Evolutionary conservation across 768 basidiomycete species (phyloP).

Genomic region (Amanita jacksonii): DNA sequence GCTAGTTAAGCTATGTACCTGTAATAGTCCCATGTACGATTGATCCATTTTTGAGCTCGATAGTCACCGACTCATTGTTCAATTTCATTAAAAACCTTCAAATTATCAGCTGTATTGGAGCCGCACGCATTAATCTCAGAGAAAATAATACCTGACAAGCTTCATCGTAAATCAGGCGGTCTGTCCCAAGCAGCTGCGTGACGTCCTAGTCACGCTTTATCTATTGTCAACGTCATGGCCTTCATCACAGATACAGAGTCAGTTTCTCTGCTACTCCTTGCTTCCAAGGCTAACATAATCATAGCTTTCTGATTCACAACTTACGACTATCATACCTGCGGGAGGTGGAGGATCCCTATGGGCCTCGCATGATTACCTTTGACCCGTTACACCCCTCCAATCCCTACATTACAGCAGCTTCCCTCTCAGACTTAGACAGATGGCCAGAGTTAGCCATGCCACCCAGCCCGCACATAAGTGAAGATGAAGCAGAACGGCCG

Average conservation of each 20-base stretch:
- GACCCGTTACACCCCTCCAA: constrained; percentile 72
- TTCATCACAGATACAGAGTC: constrained; percentile 8
- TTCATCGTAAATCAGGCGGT: constrained; percentile 42
- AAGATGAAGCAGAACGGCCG: constrained; percentile 51
- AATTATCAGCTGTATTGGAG: constrained; percentile 5
- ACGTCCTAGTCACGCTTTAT: too few relatives aligned
- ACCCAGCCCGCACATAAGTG: constrained; percentile 60
- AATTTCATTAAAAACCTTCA: constrained; percentile 96
- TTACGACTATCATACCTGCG: constrained; percentile 84
- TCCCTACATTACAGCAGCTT: constrained; percentile 73
- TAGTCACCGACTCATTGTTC: constrained; percentile 97
- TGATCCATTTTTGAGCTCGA: constrained; percentile 97
- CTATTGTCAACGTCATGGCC: constrained; percentile 2
- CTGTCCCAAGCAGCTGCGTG: too few relatives aligned
- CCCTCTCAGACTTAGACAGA: constrained; percentile 64
- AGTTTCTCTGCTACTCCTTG: not conserved
- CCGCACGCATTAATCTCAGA: constrained; percentile 8
- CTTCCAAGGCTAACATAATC: not conserved
- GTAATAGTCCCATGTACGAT: constrained; percentile 95
- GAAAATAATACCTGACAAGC: constrained; percentile 60
- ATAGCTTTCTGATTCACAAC: constrained; percentile 68
- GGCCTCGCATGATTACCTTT: constrained; percentile 70
- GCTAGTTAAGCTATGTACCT: constrained; percentile 35
- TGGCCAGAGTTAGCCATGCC: constrained; percentile 83
- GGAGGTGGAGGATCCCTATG: constrained; percentile 80